Evolutionary conservation across 805 yeast genomes (phyloP).

Genomic region (Metschnikowia baotianmanensis): DNA sequence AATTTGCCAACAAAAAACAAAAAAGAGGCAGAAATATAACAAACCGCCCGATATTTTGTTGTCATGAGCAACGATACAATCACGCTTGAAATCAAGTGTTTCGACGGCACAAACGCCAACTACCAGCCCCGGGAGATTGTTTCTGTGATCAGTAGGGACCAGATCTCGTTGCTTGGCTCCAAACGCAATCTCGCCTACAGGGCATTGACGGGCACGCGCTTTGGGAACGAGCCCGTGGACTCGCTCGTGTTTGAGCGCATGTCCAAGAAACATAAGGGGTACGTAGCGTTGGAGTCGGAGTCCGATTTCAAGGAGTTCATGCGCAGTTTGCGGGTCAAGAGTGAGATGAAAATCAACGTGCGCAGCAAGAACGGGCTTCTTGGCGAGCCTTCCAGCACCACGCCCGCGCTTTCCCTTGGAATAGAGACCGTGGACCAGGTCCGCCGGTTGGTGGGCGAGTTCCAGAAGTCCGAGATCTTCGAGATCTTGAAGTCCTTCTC

Average conservation of each 20-base stretch:
- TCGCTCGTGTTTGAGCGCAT: constrained; percentile 30
- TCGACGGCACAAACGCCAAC: background rate
- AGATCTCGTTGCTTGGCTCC: constrained; percentile 1
- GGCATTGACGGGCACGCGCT: background rate
- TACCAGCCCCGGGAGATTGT: background rate
- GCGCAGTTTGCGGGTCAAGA: constrained; percentile 49
- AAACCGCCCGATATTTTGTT: background rate
- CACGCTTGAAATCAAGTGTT: constrained; percentile 1
- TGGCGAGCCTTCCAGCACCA: background rate
- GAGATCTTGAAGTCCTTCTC: constrained; percentile 15
- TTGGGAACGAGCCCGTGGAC: constrained; percentile 3
- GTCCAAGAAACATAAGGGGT: constrained; percentile 45
- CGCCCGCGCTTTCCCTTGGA: constrained; percentile 3
- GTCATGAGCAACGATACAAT: constrained; percentile 6
- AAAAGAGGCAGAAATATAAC: background rate
- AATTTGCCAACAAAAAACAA: background rate
- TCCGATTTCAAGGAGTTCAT: constrained; percentile 43
- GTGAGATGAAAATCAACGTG: constrained; percentile 34
- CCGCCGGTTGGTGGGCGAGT: constrained; percentile 12
- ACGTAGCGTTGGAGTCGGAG: constrained; percentile 35
- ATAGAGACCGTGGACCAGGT: constrained; percentile 13
- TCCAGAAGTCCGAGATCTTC: constrained; percentile 15
- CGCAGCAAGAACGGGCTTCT: constrained; percentile 3
- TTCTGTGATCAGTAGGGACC: constrained; percentile 1
- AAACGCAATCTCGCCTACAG: constrained; percentile 3